Evolutionary conservation across 495 filamentous ascomycete genomes (phyloP).

Genomic region (Margaritispora aquatica): DNA sequence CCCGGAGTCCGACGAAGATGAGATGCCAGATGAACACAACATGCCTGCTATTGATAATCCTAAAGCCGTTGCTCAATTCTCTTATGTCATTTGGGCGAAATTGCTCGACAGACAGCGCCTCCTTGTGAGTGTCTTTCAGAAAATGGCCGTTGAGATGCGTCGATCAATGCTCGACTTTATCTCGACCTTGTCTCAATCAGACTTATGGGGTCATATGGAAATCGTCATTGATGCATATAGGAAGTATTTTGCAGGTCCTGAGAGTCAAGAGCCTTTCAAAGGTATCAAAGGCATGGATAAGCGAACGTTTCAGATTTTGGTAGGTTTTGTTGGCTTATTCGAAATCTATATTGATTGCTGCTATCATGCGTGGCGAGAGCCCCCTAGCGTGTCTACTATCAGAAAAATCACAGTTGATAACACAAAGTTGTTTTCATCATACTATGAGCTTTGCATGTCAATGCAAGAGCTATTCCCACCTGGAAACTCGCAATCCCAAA

Average conservation of each 20-base stretch:
- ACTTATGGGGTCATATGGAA: conserved; percentile 16
- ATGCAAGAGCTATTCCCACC: conserved; percentile 1
- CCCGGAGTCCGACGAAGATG: neutral
- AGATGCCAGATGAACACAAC: neutral
- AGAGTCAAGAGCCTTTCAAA: neutral
- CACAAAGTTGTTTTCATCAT: neutral
- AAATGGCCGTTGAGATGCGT: neutral
- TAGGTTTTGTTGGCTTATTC: conserved; percentile 11
- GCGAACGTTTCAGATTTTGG: conserved; percentile 4
- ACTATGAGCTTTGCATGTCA: conserved; percentile 8
- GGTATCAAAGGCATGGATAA: conserved; percentile 16
- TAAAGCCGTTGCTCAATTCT: conserved; percentile 12
- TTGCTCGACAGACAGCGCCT: conserved; percentile 12
- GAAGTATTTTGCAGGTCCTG: neutral
- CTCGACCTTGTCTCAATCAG: neutral
- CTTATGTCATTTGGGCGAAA: conserved; percentile 4
- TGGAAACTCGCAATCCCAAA: too few relatives aligned
- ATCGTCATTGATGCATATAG: conserved; percentile 7
- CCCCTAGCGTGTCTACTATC: neutral
- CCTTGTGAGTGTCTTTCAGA: conserved; percentile 13
- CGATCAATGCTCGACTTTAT: conserved; percentile 8
- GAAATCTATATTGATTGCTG: conserved; percentile 16
- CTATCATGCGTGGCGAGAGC: conserved; percentile 1
- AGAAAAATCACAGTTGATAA: neutral
- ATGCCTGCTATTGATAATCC: conserved; percentile 5